Evolutionary conservation across 768 basidiomycete genomes (phyloP).

Genomic region (Hysterangium stoloniferum): DNA sequence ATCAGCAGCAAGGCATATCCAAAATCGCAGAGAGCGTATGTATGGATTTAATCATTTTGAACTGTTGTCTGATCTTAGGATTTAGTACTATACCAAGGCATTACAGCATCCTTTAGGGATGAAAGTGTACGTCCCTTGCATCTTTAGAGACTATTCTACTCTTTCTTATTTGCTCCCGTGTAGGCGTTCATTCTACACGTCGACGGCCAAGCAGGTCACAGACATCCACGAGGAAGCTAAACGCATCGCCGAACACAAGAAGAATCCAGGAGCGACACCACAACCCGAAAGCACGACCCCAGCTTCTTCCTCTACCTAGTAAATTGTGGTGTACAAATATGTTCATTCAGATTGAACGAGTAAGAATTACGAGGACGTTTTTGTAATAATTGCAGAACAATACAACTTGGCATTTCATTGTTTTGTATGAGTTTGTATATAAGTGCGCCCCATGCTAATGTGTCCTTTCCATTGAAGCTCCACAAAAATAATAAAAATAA

Average conservation of each 20-base stretch:
- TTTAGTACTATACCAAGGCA: constrained; percentile 71
- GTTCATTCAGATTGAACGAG: too few relatives aligned
- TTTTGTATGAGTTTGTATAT: too few relatives aligned
- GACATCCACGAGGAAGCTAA: constrained; percentile 93
- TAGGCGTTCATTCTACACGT: constrained; percentile 66
- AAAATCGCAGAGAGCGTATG: constrained; percentile 62
- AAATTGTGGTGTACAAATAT: too few relatives aligned
- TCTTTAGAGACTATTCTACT: not conserved
- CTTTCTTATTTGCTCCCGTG: not conserved
- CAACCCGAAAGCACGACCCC: too few relatives aligned
- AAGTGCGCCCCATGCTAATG: too few relatives aligned
- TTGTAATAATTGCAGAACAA: too few relatives aligned
- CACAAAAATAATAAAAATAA: too few relatives aligned
- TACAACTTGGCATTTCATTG: too few relatives aligned
- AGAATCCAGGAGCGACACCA: too few relatives aligned
- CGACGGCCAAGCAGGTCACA: constrained; percentile 75
- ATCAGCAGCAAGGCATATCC: constrained; percentile 72
- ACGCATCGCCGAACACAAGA: constrained; percentile 64
- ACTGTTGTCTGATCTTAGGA: not conserved
- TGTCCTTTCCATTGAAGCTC: too few relatives aligned
- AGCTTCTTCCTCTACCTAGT: too few relatives aligned
- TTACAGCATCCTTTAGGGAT: constrained; percentile 70
- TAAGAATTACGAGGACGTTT: too few relatives aligned
- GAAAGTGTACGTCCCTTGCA: constrained; percentile 40
- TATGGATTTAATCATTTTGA: constrained; percentile 3